Percentiles rank a stretch among this genome's conserved stretches.
phyloP scores from a whole-genome alignment of 306 rosid species.

The Macrotyloma uniflorum region DNA sequence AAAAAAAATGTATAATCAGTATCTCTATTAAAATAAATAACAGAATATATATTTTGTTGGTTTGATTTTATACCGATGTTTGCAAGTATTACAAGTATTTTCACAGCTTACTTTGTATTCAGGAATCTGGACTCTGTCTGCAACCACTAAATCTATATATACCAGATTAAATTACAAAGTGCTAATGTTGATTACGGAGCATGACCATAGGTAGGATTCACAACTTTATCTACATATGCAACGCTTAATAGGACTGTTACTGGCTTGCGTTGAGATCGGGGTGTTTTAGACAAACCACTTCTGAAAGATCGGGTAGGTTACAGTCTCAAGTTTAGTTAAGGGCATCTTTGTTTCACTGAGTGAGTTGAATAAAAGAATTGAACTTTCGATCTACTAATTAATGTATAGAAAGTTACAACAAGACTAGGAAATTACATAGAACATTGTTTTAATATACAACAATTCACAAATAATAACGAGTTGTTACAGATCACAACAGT shows the following conservation, averaged over 20 bases:
- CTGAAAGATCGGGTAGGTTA: neutral
- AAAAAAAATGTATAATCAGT: neutral
- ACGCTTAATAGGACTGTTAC: neutral
- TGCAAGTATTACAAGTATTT: neutral
- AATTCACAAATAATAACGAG: neutral
- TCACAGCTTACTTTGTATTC: neutral
- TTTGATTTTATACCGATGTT: neutral
- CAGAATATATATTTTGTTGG: neutral
- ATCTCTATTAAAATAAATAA: neutral
- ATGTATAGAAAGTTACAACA: neutral
- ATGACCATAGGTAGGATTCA: neutral
- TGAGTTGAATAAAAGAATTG: neutral
- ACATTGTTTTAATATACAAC: conserved; percentile 10
- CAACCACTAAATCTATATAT: neutral
- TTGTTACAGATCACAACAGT: conserved; percentile 3
- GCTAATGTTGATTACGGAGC: neutral
- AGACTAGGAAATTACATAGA: neutral
- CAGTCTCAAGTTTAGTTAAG: neutral
- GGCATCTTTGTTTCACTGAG: neutral
- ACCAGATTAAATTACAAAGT: neutral
- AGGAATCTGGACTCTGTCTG: neutral
- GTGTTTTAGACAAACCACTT: neutral
- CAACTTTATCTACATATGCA: no score
- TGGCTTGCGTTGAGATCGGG: neutral
- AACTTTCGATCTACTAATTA: neutral